Percentiles rank a stretch among this genome's conserved stretches.
Conservation (phyloP, 1,139 yeast species). For the Nakaseomyces delphensis region DNA sequence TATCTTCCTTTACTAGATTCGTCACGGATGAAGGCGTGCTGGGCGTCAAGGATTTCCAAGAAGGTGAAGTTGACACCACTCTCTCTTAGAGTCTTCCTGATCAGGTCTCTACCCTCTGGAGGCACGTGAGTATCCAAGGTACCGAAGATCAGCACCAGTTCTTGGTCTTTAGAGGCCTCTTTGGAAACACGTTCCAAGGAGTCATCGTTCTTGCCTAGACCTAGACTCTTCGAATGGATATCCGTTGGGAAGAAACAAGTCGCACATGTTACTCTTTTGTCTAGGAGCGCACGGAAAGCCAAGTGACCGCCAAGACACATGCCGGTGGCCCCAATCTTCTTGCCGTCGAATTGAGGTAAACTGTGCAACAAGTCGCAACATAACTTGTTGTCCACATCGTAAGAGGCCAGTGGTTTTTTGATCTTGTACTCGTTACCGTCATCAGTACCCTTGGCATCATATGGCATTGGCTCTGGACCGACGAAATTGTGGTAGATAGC, state of each 20-base stretch:
- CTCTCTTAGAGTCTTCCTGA: conserved; percentile 53
- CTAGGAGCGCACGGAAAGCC: conserved; percentile 66
- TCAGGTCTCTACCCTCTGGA: conserved; percentile 65
- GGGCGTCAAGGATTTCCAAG: conserved; percentile 69
- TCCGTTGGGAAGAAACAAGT: conserved; percentile 80
- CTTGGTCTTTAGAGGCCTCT: conserved; percentile 43
- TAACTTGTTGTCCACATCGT: conserved; percentile 65
- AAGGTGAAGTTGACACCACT: conserved; percentile 57
- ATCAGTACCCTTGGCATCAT: conserved; percentile 69
- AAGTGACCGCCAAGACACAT: conserved; percentile 85
- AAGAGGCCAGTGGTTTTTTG: conserved; percentile 58
- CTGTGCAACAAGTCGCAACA: conserved; percentile 53
- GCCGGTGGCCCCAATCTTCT: conserved; percentile 67
- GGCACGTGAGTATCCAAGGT: conserved; percentile 77
- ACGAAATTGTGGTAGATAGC: conserved; percentile 71
- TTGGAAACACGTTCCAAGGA: conserved; percentile 46
- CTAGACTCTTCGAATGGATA: conserved; percentile 56
- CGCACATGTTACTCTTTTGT: conserved; percentile 54
- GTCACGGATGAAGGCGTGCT: conserved; percentile 77
- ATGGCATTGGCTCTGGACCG: conserved; percentile 54
- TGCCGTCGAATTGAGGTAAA: conserved; percentile 58
- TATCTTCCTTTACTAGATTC: conserved; percentile 71
- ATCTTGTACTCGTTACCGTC: conserved; percentile 61
- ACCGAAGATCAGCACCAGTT: conserved; percentile 63
- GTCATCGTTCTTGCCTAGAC: conserved; percentile 55